Evolutionary conservation across 2,329 filamentous ascomycete genomes (phyloP), one percentile per base, ranked within the genome.

Genomic region (Madurella fahalii): DNA sequence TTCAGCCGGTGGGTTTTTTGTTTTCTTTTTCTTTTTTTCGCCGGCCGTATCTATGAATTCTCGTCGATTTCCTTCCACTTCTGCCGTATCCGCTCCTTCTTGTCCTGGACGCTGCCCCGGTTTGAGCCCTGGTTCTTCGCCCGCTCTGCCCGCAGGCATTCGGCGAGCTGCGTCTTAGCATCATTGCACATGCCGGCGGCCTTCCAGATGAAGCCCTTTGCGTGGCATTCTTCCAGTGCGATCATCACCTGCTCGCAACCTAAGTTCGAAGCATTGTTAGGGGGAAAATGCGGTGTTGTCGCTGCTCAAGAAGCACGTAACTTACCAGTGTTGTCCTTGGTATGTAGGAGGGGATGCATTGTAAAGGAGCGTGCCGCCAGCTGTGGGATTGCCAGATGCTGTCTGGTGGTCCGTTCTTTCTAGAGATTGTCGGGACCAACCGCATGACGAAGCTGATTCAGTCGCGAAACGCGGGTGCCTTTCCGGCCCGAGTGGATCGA

Each of bases 291-390:
- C 47, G 50, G 40, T 18, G 15, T 2, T n/a, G 4, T 17, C 31
- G 1, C 25, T 30, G 37, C 2, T 30, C 18, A 4, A 34, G 16
- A 40, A 12, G 37, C 11, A 39, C 2, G n/a, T 11, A 2, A 39
- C 67, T 43, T 81, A 96, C 93, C 92, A 64, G 83, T 79, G 65
- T 95, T 95, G 69, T 96, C 87, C 70, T 94, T 90, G 30, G 90
- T 96, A 69, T 97, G 92, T 2, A 99, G 77, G 76, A 96, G 93
- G 52, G 94, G 95, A 89, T 99, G 94, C 94, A 99, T 99, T 43
- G 65, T 82, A 45, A 37, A 37, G 34, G 34, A 37, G 34, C 13
- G 34, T 15, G 9, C 9, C 9, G 34, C 34, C 34, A 37, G 34
- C 34, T 15, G 11, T 9, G 34, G 13, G 34, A 37, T 37, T 12